Evolutionary conservation across 2,329 filamentous ascomycete species (phyloP).

Genomic region (Leptographium lundbergii): DNA sequence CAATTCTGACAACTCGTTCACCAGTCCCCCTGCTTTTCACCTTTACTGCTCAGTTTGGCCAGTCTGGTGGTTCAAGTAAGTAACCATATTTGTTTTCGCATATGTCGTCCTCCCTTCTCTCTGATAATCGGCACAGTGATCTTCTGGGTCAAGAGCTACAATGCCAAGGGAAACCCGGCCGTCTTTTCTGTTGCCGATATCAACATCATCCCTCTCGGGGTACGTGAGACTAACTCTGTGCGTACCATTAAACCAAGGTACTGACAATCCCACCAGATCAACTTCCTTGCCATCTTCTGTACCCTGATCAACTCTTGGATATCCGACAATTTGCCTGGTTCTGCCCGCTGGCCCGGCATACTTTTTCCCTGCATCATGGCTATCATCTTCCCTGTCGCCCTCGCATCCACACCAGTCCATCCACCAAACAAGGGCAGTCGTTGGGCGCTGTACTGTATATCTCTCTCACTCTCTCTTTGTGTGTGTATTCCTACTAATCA

Average conservation of each 20-base stretch:
- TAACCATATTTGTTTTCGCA: background rate
- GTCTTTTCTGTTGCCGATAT: conserved; percentile 16
- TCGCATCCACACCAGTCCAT: conserved; percentile 16
- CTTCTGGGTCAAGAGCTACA: conserved; percentile 18
- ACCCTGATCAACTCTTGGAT: conserved; percentile 15
- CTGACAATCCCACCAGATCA: conserved; percentile 10
- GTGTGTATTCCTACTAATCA: too few species aligned
- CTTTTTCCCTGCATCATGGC: conserved; percentile 14
- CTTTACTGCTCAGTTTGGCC: conserved; percentile 13
- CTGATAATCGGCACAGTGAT: conserved; percentile 12
- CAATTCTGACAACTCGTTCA: too few species aligned
- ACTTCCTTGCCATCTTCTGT: conserved; percentile 14
- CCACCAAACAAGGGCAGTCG: conserved; percentile 11
- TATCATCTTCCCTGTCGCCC: conserved; percentile 15
- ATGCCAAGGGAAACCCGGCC: conserved; percentile 11
- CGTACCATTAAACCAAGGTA: background rate
- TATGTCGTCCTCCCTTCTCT: background rate
- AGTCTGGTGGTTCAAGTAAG: conserved; percentile 15
- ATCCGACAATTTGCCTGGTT: conserved; percentile 15
- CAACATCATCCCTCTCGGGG: conserved; percentile 17
- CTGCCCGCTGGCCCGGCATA: conserved; percentile 17
- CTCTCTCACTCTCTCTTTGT: background rate
- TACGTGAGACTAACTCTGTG: conserved; percentile 1
- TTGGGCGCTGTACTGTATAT: conserved; percentile 16
- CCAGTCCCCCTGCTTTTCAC: conserved; percentile 15